These are phyloP conservation scores for Eremochloa ophiuroides DNA, from an alignment of 176 grass and related monocot genomes.

Conservation along the genomic window DNA sequence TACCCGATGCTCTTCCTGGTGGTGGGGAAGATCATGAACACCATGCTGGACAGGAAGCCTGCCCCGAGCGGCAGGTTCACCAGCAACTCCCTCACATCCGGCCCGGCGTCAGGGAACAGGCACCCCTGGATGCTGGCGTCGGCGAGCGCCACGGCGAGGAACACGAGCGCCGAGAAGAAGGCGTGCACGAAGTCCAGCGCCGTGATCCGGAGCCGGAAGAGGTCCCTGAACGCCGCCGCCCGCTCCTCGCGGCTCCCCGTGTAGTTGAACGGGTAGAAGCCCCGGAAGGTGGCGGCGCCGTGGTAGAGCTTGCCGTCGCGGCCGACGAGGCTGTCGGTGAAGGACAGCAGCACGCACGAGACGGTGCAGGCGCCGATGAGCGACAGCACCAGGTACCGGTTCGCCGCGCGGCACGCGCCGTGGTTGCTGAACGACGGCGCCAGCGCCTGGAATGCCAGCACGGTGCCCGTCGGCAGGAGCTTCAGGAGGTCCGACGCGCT, in stretches of 20 bases:
- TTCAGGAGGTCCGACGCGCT: constrained; percentile 43
- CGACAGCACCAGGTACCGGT: constrained; percentile 29
- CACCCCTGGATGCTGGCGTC: constrained; percentile 45
- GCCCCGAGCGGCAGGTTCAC: constrained; percentile 55
- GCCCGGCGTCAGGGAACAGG: constrained; percentile 42
- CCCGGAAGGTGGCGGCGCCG: constrained; percentile 42
- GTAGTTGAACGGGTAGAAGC: constrained; percentile 51
- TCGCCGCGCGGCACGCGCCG: constrained; percentile 37
- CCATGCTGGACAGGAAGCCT: constrained; percentile 42
- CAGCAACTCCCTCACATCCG: constrained; percentile 44
- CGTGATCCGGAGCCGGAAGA: constrained; percentile 27
- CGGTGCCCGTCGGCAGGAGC: constrained; percentile 59
- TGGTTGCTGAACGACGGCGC: constrained; percentile 68
- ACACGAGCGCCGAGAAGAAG: constrained; percentile 47
- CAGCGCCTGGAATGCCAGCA: constrained; percentile 59
- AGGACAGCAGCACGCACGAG: constrained; percentile 50
- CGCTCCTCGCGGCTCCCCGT: background rate
- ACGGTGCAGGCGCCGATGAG: constrained; percentile 34
- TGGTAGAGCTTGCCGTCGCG: constrained; percentile 65
- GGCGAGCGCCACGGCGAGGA: constrained; percentile 48
- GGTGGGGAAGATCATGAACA: constrained; percentile 63
- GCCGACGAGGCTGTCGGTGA: constrained; percentile 66
- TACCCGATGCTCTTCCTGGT: constrained; percentile 52
- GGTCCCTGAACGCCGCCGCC: constrained; percentile 9
- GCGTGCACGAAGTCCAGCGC: constrained; percentile 51